Percentiles rank a stretch among this genome's conserved stretches.
Evolutionary conservation across 2,329 filamentous ascomycete genomes (phyloP).

Genomic region (Pseudocercospora musae): DNA sequence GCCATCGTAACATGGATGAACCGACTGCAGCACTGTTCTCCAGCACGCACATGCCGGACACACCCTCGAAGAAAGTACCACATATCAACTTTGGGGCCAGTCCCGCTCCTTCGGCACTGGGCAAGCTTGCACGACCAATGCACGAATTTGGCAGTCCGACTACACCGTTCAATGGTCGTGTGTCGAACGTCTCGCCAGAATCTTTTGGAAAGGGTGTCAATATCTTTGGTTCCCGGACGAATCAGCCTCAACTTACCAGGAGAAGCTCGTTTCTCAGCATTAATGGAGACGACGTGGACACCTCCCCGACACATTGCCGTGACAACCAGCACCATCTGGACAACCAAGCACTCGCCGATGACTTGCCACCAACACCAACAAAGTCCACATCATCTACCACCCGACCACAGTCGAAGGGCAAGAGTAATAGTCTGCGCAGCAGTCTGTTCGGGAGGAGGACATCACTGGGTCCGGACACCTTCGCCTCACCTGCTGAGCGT

Average conservation of each 20-base stretch:
- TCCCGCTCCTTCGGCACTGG: slow-evolving; percentile 54
- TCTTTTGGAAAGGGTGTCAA: slow-evolving; percentile 64
- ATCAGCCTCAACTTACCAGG: slow-evolving; percentile 49
- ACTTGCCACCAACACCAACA: slow-evolving; percentile 90
- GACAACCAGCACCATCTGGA: slow-evolving; percentile 57
- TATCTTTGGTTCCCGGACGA: slow-evolving; percentile 59
- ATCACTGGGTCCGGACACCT: slow-evolving; percentile 47
- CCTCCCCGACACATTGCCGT: slow-evolving; percentile 53
- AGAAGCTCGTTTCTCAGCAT: slow-evolving; percentile 74
- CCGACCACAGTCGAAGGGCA: slow-evolving; percentile 47
- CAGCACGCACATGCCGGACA: slow-evolving; percentile 79
- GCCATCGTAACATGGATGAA: slow-evolving; percentile 74
- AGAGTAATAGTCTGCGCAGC: slow-evolving; percentile 51
- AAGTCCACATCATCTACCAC: slow-evolving; percentile 59
- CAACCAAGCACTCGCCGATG: slow-evolving; percentile 60
- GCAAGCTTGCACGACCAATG: slow-evolving; percentile 61
- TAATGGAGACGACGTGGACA: slow-evolving; percentile 64
- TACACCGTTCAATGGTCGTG: slow-evolving; percentile 70
- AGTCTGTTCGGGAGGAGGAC: slow-evolving; percentile 48
- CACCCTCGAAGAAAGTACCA: slow-evolving; percentile 88
- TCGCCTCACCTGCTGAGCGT: slow-evolving; percentile 39
- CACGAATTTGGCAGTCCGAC: slow-evolving; percentile 76
- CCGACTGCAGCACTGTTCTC: slow-evolving; percentile 49
- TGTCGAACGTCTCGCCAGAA: slow-evolving; percentile 60
- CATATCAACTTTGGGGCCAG: slow-evolving; percentile 60